Percentiles rank a stretch among this genome's conserved stretches.
These are phyloP conservation scores for Penicillium griseofulvum DNA, from an alignment of 2,329 filamentous ascomycete species.

Conservation along the genomic window DNA sequence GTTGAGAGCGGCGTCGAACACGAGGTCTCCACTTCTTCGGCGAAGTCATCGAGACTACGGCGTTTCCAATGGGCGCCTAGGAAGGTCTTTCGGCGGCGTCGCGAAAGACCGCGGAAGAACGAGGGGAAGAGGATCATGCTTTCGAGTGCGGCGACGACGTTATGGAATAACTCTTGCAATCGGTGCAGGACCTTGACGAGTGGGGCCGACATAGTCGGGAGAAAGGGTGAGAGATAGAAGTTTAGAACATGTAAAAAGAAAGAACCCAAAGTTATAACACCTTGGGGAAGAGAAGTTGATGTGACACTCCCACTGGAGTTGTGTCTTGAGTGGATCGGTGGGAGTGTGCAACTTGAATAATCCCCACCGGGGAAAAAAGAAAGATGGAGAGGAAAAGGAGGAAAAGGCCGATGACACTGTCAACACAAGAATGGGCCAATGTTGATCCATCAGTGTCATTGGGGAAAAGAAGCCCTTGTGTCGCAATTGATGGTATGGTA, in stretches of 20 bases:
- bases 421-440: no score
- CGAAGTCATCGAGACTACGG: conserved; percentile 39
- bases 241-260: conserved; percentile 16
- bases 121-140: conserved; percentile 43
- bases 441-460: no score
- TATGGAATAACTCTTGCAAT: conserved; percentile 43
- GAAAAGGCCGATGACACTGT: no score
- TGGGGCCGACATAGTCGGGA: conserved; percentile 33
- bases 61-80: conserved; percentile 35
- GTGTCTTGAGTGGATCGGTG: conserved; percentile 21
- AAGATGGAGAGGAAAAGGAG: neutral
- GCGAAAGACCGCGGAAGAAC: conserved; percentile 34
- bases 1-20: conserved; percentile 38
- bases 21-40: conserved; percentile 39
- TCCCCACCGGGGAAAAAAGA: conserved; percentile 11
- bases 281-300: conserved; percentile 2
- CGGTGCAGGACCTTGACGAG: conserved; percentile 41
- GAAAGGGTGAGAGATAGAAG: conserved; percentile 13
- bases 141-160: conserved; percentile 41
- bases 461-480: no score
- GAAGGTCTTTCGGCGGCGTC: conserved; percentile 34
- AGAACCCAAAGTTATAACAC: conserved; percentile 14
- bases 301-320: conserved; percentile 26
- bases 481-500: conserved; percentile 21
- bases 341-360: conserved; percentile 13